These are phyloP conservation scores for Protomyces macrosporus DNA, from an alignment of 1,139 yeast genomes.

Conservation along the genomic window DNA sequence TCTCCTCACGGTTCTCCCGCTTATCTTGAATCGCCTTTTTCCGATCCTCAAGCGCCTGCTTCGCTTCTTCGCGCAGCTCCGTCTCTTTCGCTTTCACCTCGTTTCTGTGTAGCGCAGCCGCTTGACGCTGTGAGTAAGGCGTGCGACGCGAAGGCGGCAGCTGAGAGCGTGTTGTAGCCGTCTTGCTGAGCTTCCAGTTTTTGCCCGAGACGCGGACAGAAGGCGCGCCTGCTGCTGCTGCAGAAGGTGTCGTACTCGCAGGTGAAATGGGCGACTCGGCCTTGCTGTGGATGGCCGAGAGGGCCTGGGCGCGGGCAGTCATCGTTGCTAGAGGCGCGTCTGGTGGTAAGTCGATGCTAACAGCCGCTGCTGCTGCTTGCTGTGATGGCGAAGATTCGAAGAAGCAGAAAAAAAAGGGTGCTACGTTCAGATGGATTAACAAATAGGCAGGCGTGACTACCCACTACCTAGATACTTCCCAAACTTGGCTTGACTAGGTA, in stretches of 20 bases:
- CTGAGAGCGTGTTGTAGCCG: conserved; percentile 20
- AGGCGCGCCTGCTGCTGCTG: background rate
- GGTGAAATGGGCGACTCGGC: background rate
- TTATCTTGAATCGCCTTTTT: conserved; percentile 15
- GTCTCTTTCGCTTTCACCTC: conserved; percentile 22
- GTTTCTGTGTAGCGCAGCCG: conserved; percentile 2
- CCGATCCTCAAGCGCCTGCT: conserved; percentile 17
- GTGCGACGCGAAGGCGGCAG: conserved; percentile 10
- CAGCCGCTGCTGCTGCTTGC: too few species aligned
- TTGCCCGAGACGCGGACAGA: conserved; percentile 20
- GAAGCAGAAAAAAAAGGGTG: too few species aligned
- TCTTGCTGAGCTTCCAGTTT: conserved; percentile 16
- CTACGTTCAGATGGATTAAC: background rate
- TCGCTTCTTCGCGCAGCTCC: conserved; percentile 18
- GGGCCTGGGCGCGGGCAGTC: conserved; percentile 20
- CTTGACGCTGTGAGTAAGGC: conserved; percentile 14
- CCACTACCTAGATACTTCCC: too few species aligned
- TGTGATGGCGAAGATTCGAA: too few species aligned
- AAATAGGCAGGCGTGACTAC: too few species aligned
- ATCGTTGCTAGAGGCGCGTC: background rate
- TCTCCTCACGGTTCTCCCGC: conserved; percentile 22
- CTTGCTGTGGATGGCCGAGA: conserved; percentile 2
- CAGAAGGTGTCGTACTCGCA: background rate
- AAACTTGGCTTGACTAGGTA: too few species aligned
- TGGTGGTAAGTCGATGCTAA: too few species aligned